Base-by-base conservation (phyloP, 441 rosid genomes). In the Euphorbia celastroides region DNA sequence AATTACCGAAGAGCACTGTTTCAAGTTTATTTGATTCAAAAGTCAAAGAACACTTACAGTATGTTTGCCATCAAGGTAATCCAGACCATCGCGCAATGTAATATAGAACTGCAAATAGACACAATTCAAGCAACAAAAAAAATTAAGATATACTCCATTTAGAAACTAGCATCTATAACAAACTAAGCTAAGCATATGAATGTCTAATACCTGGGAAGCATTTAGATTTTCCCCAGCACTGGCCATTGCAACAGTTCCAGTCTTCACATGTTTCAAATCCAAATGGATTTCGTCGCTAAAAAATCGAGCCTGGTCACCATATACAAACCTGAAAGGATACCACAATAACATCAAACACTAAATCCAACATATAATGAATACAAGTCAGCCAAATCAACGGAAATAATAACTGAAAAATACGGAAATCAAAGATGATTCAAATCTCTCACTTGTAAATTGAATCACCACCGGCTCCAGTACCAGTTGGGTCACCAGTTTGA, bases 31-130 rank as follows among this genome's bases (percentile, higher is more conserved):
- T 50, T 51, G 22, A 65, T 44, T 38, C 19, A 48, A 59, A 56
- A n/a, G n/a, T n/a, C n/a, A n/a, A n/a, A 26, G 23, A 69, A 71
- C 11, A 70, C 96, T 88, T 75, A 92, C 99, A 1, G 98, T 90
- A 79, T 90, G 97, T 84, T 92, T 95, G 64, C 90, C 97, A 55
- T 95, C 99, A 26, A 95, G 99, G 76, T 92, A 95, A 78, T 90
- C 99, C 27, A 95, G 76, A 71, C 81, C 87, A 80, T 90, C 92
- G 31, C 96, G 93, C 79, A 95, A 70, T 42, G 99, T 90, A 67
- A 92, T 72, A 71, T 92, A 95, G 78, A 95, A 92, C 98, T 95
- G 95, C 52, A 78, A 76, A 68, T 26, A 55, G 66, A 65, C 57
- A 42, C 30, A 69, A 25, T 50, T 56, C 56, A 75, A 31, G 41